These are phyloP conservation scores for Anthracocystis panici-leucophaei DNA, from an alignment of 1,284 basidiomycete genomes.

Conservation along the genomic window DNA sequence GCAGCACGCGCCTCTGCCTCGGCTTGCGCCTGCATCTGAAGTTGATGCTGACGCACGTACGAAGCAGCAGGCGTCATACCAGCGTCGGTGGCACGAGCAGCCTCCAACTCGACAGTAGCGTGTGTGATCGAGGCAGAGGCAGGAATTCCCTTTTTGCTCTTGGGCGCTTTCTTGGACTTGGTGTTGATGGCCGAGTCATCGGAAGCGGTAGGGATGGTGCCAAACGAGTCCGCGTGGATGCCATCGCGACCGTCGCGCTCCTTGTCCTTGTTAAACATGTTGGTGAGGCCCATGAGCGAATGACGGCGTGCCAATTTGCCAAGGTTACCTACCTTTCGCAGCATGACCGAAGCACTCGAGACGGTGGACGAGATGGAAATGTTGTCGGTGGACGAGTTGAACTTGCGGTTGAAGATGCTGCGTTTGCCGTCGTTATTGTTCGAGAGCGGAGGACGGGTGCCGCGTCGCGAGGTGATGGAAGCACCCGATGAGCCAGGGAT, in stretches of 20 bases:
- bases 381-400: slow-evolving; percentile 95
- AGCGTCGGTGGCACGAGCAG: slow-evolving; percentile 74
- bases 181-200: slow-evolving; percentile 69
- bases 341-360: slow-evolving; percentile 94
- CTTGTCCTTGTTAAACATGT: slow-evolving; percentile 77
- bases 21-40: slow-evolving; percentile 75
- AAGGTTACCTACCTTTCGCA: slow-evolving; percentile 93
- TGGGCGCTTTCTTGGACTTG: slow-evolving; percentile 68
- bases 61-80: slow-evolving; percentile 93
- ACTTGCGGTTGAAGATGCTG: slow-evolving; percentile 86
- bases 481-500: slow-evolving; percentile 56
- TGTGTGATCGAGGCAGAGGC: slow-evolving; percentile 83
- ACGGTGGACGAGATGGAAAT: slow-evolving; percentile 97
- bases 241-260: slow-evolving; percentile 71
- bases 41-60: slow-evolving; percentile 83
- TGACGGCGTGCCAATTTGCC: slow-evolving; percentile 91
- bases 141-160: slow-evolving; percentile 75
- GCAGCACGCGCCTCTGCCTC: slow-evolving; percentile 70
- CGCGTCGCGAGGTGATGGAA: slow-evolving; percentile 61
- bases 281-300: slow-evolving; percentile 90
- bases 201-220: slow-evolving; percentile 69
- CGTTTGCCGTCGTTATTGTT: slow-evolving; percentile 56
- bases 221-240: slow-evolving; percentile 74
- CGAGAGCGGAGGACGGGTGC: slow-evolving; percentile 58
- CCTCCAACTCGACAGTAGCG: slow-evolving; percentile 86